A percentile compares a stretch with the other conserved stretches of the same genome.
Conservation (phyloP, 2,329 filamentous ascomycete genomes). For the Stemphylium vesicarium region DNA sequence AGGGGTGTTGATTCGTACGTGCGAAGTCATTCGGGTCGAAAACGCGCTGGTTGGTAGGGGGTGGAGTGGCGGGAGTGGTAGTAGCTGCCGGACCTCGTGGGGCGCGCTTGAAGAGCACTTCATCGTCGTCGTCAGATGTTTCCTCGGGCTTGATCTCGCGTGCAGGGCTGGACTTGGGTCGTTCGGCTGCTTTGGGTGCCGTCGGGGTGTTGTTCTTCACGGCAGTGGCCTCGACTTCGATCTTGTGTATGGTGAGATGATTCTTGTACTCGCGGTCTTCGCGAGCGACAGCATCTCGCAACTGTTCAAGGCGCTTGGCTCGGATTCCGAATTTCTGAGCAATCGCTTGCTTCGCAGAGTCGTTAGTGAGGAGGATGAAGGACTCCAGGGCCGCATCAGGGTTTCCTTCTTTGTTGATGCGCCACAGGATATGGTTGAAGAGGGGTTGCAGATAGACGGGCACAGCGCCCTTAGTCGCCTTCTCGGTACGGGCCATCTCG, state of each 20-base stretch:
- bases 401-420: conserved; percentile 57
- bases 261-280: conserved; percentile 58
- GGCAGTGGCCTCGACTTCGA: conserved; percentile 39
- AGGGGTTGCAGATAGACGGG: conserved; percentile 53
- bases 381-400: conserved; percentile 56
- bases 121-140: conserved; percentile 48
- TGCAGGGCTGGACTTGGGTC: conserved; percentile 38
- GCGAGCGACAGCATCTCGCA: conserved; percentile 56
- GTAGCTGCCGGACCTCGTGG: conserved; percentile 44
- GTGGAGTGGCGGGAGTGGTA: background rate
- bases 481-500: conserved; percentile 29
- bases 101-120: conserved; percentile 47
- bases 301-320: conserved; percentile 57
- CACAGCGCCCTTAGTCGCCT: conserved; percentile 40
- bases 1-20: conserved; percentile 42
- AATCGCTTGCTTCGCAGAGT: conserved; percentile 53
- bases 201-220: conserved; percentile 19
- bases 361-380: conserved; percentile 60
- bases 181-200: conserved; percentile 27
- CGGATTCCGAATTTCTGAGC: conserved; percentile 59
- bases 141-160: conserved; percentile 23
- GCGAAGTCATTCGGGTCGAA: conserved; percentile 58
- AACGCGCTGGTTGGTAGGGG: conserved; percentile 40
- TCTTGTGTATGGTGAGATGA: conserved; percentile 46
- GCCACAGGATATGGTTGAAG: conserved; percentile 60